Conservation (phyloP, 2,329 filamentous ascomycete species). For the Penicillium sp. region DNA sequence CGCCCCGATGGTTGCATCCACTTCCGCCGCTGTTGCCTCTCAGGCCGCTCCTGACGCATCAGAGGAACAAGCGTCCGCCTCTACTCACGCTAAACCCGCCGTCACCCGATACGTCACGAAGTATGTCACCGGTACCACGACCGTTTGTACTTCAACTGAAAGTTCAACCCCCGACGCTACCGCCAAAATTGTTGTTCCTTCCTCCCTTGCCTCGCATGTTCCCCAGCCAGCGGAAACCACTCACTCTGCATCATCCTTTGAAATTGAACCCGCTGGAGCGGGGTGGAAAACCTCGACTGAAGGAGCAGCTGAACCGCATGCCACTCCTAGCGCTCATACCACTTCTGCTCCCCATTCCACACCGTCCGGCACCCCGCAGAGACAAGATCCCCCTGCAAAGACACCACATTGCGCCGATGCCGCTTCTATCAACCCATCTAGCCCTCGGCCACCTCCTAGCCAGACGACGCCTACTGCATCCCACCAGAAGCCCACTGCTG, state of each 20-base stretch:
- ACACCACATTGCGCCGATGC: not conserved
- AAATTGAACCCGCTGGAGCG: not conserved
- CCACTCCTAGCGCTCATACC: not conserved
- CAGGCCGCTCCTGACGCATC: not conserved
- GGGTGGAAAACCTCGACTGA: not conserved
- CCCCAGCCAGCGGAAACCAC: not conserved
- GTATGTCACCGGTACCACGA: constrained; percentile 14
- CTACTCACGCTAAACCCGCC: not conserved
- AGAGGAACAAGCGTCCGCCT: not conserved
- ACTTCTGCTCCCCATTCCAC: not conserved
- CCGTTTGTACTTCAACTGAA: constrained; percentile 18
- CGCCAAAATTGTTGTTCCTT: not conserved
- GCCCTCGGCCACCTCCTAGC: not conserved
- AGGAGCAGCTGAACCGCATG: not conserved
- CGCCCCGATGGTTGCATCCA: not conserved
- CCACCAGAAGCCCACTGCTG: not conserved
- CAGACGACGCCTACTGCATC: not conserved
- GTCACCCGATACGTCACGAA: constrained; percentile 5
- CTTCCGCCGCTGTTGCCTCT: not conserved
- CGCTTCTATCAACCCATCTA: not conserved
- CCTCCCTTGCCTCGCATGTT: not conserved
- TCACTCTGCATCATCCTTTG: not conserved
- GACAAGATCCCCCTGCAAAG: not conserved
- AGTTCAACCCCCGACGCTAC: not conserved
- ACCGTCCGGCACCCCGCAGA: not conserved